Conservation (phyloP, 371 early-diverging fungal species). For the Actinomortierella ambigua region DNA sequence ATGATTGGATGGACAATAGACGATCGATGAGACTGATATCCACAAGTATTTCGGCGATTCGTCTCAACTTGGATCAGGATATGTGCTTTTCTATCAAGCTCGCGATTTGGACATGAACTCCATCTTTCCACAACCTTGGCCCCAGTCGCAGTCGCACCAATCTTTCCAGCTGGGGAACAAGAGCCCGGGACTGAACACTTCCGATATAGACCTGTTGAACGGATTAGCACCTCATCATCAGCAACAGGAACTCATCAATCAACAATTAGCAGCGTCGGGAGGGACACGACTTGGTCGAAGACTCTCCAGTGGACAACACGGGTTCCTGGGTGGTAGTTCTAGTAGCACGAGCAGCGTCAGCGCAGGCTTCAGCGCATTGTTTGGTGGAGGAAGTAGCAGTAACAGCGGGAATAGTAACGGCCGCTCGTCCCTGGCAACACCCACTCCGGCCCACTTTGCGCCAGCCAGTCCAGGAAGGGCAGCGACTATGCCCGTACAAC, state of each 20-base stretch:
- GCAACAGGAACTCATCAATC: conserved; percentile 43
- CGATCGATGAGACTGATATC: conserved; percentile 80
- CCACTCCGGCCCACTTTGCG: conserved; percentile 3
- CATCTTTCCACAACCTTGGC: conserved; percentile 33
- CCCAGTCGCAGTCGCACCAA: conserved; percentile 31
- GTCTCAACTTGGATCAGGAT: conserved; percentile 81
- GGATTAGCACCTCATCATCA: conserved; percentile 36
- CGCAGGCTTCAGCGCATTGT: conserved; percentile 15
- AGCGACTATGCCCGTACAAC: background rate
- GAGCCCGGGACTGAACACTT: conserved; percentile 12
- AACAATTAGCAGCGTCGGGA: conserved; percentile 26
- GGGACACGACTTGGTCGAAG: conserved; percentile 27
- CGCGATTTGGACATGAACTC: conserved; percentile 46
- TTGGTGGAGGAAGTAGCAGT: conserved; percentile 13
- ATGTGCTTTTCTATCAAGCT: conserved; percentile 83
- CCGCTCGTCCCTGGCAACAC: background rate
- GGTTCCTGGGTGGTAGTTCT: conserved; percentile 26
- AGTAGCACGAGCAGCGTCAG: conserved; percentile 6
- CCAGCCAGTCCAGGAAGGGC: background rate
- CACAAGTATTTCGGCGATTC: conserved; percentile 85
- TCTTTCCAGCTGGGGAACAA: conserved; percentile 4
- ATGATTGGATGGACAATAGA: conserved; percentile 38
- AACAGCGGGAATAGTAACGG: background rate
- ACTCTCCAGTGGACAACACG: conserved; percentile 37
- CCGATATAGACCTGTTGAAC: conserved; percentile 29